phyloP scores from a whole-genome alignment of 2,329 filamentous ascomycete species.

The Aplosporella prunicola region DNA sequence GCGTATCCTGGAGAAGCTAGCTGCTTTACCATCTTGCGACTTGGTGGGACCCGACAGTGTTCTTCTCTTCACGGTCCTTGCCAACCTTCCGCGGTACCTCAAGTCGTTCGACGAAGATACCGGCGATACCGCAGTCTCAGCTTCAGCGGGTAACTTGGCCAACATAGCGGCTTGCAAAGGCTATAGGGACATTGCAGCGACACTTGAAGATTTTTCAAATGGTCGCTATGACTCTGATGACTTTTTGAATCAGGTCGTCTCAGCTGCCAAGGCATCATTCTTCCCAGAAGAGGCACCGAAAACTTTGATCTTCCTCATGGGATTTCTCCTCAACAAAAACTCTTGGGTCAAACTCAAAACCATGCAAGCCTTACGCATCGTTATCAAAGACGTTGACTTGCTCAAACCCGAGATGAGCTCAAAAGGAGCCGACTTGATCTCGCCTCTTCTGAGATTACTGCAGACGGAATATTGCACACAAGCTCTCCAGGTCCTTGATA shows the following conservation, averaged over 20 bases:
- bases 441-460: constrained; percentile 75
- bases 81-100: constrained; percentile 83
- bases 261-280: constrained; percentile 65
- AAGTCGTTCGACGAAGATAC: constrained; percentile 61
- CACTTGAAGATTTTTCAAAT: constrained; percentile 60
- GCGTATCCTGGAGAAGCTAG: constrained; percentile 65
- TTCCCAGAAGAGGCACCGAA: constrained; percentile 75
- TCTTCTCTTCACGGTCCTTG: constrained; percentile 75
- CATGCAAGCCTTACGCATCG: constrained; percentile 76
- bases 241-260: constrained; percentile 65
- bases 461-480: constrained; percentile 93
- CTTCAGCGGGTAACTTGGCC: constrained; percentile 60
- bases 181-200: constrained; percentile 55
- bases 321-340: constrained; percentile 77
- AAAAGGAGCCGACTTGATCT: constrained; percentile 91
- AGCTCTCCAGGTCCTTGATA: constrained; percentile 82
- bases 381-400: constrained; percentile 90
- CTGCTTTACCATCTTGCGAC: constrained; percentile 66
- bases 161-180: constrained; percentile 65
- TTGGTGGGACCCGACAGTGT: constrained; percentile 76
- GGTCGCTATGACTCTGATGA: constrained; percentile 60
- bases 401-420: constrained; percentile 78
- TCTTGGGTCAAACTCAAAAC: constrained; percentile 88
- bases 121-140: constrained; percentile 39
- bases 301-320: constrained; percentile 82